Percentiles rank a stretch among this genome's conserved stretches.
Conservation (phyloP, 2,329 filamentous ascomycete species). For the Sclerotinia glacialis region DNA sequence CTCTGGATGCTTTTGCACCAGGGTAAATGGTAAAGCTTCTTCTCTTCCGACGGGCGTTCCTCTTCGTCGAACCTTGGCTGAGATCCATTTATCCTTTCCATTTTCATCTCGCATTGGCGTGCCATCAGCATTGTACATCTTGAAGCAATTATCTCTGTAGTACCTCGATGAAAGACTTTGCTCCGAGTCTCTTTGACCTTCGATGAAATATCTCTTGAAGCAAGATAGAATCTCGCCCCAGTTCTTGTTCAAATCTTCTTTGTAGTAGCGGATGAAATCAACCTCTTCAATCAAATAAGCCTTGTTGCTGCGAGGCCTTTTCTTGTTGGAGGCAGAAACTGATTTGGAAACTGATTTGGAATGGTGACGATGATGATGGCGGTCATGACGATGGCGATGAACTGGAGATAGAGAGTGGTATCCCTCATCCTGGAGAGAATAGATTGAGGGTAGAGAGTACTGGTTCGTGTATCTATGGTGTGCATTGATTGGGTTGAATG, state of each 20-base stretch:
- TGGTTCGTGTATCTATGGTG: background rate
- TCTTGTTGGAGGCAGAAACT: background rate
- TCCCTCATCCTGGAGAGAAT: background rate
- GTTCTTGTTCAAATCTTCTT: conserved; percentile 20
- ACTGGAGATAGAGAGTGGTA: background rate
- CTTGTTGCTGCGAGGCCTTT: conserved; percentile 24
- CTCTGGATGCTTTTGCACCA: conserved; percentile 24
- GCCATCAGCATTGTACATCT: conserved; percentile 14
- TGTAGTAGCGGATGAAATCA: conserved; percentile 26
- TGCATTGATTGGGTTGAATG: background rate
- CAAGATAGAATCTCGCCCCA: conserved; percentile 20
- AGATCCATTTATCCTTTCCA: conserved; percentile 20
- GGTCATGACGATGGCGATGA: background rate
- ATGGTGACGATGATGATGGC: background rate
- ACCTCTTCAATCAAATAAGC: conserved; percentile 25
- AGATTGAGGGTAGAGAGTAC: background rate
- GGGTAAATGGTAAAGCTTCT: conserved; percentile 21
- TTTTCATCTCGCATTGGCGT: conserved; percentile 14
- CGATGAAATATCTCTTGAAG: conserved; percentile 8
- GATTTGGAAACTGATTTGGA: no score
- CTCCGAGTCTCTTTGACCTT: conserved; percentile 8
- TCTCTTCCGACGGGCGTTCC: conserved; percentile 17
- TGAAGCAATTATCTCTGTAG: conserved; percentile 24
- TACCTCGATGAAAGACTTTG: conserved; percentile 24
- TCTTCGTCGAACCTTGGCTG: conserved; percentile 24